These are phyloP conservation scores for Botrytis deweyae DNA, from an alignment of 2,329 filamentous ascomycete species.

Conservation along the genomic window DNA sequence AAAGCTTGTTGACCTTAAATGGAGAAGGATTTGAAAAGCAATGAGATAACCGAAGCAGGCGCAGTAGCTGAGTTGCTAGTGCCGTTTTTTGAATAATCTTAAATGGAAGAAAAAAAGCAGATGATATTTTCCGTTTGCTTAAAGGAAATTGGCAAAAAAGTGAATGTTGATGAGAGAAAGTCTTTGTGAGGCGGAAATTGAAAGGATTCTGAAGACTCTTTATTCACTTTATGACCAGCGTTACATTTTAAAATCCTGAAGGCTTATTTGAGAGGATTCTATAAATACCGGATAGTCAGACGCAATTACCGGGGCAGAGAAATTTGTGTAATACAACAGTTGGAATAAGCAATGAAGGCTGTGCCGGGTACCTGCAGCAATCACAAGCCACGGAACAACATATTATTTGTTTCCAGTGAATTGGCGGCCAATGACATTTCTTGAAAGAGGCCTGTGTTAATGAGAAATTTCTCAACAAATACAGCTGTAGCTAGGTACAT, in stretches of 20 bases:
- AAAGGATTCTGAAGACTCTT: slow-evolving; percentile 5
- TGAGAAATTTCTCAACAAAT: neutral
- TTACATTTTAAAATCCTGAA: neutral
- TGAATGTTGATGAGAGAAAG: neutral
- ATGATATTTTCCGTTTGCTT: neutral
- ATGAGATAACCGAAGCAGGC: neutral
- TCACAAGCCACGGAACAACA: neutral
- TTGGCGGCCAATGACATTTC: neutral
- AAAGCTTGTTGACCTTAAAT: neutral
- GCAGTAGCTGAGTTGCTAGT: neutral
- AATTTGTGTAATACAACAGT: neutral
- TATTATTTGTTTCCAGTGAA: slow-evolving; percentile 10
- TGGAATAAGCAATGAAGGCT: slow-evolving; percentile 13
- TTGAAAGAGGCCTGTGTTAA: neutral
- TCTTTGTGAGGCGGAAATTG: slow-evolving; percentile 9
- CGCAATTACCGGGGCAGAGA: slow-evolving; percentile 4
- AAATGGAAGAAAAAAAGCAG: neutral
- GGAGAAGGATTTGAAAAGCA: neutral
- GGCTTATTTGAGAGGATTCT: slow-evolving; percentile 2
- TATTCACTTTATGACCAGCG: neutral
- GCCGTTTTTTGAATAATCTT: neutral
- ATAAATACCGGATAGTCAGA: slow-evolving; percentile 14
- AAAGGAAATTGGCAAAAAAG: neutral
- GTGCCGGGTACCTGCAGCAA: slow-evolving; percentile 10
- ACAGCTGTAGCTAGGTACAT: neutral